Evolutionary conservation across 495 filamentous ascomycete genomes (phyloP), one percentile per base, ranked within the genome.

Genomic region (Podospora conica): DNA sequence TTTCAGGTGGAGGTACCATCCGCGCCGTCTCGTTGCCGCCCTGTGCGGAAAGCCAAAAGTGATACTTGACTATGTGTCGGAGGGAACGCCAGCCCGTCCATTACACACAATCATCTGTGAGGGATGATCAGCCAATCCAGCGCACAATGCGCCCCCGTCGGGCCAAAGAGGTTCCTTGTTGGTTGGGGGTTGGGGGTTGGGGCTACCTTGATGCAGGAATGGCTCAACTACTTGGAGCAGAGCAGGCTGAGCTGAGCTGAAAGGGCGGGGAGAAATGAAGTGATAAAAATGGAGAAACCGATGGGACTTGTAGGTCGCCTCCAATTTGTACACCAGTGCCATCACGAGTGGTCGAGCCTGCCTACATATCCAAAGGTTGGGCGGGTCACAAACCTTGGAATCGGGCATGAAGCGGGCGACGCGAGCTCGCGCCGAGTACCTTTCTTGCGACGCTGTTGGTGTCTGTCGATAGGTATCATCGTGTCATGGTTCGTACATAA

Each of bases 91-190:
- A 23, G 55, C n/a, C 20, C 55, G 15, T 23, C 58, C 15, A 61
- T n/a, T 21, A n/a, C 60, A 61, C 57, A 64, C 62, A 58, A 57
- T 33, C 27, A 24, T 58, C 22, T 58, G 53, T 53, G 62, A 64
- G 62, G 54, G 55, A 64, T 58, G 54, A 53, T 54, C 62, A 58
- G 29, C 62, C 62, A 64, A 64, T 64, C 53, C 62, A 58, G 31
- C 62, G 31, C 60, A 53, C 61, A 57, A 55, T 55, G 25, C 61
- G 55, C 53, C n/a, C 53, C 11, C 11, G n/a, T 40, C 33, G 25
- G 25, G 18, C 53, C 28, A 64, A 40, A 54, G 53, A 33, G 62
- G 55, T 64, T 64, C 40, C 12, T 24, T n/a, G 28, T 64, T 56
- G 61, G 61, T 53, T 23, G 61, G 23, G 62, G 27, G 54, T 9